Evolutionary conservation across 2,329 filamentous ascomycete genomes (phyloP), one percentile per base, ranked within the genome.

Genomic region (Neophaeococcomyces aloes): DNA sequence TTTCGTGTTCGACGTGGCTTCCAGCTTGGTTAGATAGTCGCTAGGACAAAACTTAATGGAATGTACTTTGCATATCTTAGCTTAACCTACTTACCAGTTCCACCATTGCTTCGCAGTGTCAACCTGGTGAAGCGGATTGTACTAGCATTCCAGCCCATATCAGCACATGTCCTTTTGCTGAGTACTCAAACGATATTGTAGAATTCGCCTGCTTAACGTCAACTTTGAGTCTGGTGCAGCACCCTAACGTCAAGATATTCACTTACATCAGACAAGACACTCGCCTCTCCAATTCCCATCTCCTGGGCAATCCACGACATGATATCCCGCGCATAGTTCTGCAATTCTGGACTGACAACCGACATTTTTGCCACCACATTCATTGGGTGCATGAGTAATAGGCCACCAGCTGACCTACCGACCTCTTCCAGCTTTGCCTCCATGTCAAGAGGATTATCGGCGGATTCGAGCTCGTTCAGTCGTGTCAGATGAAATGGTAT

Each of bases 231-330:
- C 25, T 11, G n/a, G n/a, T n/a, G n/a, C n/a, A n/a, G n/a, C n/a
- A n/a, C n/a, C n/a, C n/a, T n/a, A n/a, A n/a, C n/a, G n/a, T n/a
- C n/a, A n/a, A 19, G 7, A 21, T 3, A 7, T 13, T 13, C n/a
- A 44, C 55, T 47, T 42, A 57, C 56, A 29, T 52, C 48, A n/a
- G 54, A 48, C 23, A 57, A 43, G 34, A 55, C 23, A 14, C 44
- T 41, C 7, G 52, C 57, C 34, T 58, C 54, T 10, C 56, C 54
- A 29, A 57, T 42, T 2, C 55, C 55, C 57, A 58, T 58, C 17
- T 54, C 36, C 13, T 19, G 18, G 4, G 53, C 53, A 15, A 58
- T 57, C 56, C 57, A 58, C 13, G 36, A 14, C 7, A 58, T 44
- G 42, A 53, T 56, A 3, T 42, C 44, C 18, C 48, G 33, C 32